These are phyloP conservation scores for Penicillium concentricum DNA, from an alignment of 2,329 filamentous ascomycete genomes.

Conservation along the genomic window DNA sequence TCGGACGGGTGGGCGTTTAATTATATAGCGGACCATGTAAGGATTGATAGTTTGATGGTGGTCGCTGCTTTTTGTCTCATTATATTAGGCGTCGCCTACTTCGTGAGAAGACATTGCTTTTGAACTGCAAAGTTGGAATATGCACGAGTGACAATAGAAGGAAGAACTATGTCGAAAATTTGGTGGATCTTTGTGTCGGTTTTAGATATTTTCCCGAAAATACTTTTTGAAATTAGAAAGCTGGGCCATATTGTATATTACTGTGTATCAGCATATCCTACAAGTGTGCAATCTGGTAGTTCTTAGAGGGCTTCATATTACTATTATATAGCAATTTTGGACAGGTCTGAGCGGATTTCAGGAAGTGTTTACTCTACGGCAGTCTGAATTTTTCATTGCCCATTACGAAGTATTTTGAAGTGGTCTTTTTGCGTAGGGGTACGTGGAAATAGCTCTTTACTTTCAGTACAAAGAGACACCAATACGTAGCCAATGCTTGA, in stretches of 20 bases:
- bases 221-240: not conserved
- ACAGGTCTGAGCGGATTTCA: too few relatives aligned
- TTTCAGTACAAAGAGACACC: too few relatives aligned
- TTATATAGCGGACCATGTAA: conserved; percentile 13
- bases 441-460: too few relatives aligned
- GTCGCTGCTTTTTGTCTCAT: not conserved
- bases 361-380: too few relatives aligned
- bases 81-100: not conserved
- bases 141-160: not conserved
- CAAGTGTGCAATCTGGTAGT: too few relatives aligned
- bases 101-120: not conserved
- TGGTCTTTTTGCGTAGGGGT: too few relatives aligned
- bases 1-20: conserved; percentile 16
- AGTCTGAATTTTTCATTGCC: too few relatives aligned
- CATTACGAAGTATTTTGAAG: too few relatives aligned
- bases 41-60: not conserved
- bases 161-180: not conserved
- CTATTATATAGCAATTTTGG: not conserved
- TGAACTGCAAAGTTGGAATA: not conserved
- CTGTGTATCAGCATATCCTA: too few relatives aligned
- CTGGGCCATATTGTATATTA: not conserved
- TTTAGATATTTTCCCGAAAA: not conserved
- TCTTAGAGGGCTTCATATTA: not conserved
- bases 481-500: too few relatives aligned
- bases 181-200: not conserved